Conservation (phyloP, 2,329 filamentous ascomycete genomes). For the Xylariaceae sp. region DNA sequence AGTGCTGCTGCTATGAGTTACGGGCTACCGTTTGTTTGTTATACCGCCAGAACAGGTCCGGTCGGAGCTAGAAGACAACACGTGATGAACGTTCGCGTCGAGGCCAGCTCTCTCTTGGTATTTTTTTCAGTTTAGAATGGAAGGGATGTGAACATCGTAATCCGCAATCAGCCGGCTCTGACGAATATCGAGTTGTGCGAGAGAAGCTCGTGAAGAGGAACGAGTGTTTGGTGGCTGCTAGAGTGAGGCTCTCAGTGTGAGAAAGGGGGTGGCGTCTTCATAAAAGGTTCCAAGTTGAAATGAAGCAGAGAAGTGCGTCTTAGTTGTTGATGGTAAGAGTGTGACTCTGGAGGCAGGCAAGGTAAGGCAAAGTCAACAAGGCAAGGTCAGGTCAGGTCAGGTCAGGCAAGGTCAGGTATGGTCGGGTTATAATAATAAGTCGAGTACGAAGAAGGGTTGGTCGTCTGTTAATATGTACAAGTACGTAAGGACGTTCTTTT, state of each 20-base stretch:
- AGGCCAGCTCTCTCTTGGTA: conserved; percentile 19
- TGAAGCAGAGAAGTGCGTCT: background rate
- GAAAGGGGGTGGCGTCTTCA: conserved; percentile 13
- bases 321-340: background rate
- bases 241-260: conserved; percentile 10
- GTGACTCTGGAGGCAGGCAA: background rate
- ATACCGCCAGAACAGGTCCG: conserved; percentile 5
- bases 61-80: conserved; percentile 18
- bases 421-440: background rate
- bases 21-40: background rate
- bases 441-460: background rate
- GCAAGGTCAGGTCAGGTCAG: background rate
- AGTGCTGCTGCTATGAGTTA: conserved; percentile 5
- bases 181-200: conserved; percentile 8
- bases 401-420: background rate
- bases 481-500: conserved; percentile 4
- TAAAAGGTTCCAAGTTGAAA: conserved; percentile 1
- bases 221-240: conserved; percentile 5
- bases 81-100: conserved; percentile 20
- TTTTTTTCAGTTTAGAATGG: conserved; percentile 16
- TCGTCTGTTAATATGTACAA: background rate
- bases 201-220: conserved; percentile 1
- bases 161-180: conserved; percentile 10
- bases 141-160: conserved; percentile 18
- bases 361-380: conserved; percentile 4